Evolutionary conservation across 495 filamentous ascomycete species (phyloP), one percentile per base, ranked within the genome.

Genomic region (Friedmanniomyces simplex): DNA sequence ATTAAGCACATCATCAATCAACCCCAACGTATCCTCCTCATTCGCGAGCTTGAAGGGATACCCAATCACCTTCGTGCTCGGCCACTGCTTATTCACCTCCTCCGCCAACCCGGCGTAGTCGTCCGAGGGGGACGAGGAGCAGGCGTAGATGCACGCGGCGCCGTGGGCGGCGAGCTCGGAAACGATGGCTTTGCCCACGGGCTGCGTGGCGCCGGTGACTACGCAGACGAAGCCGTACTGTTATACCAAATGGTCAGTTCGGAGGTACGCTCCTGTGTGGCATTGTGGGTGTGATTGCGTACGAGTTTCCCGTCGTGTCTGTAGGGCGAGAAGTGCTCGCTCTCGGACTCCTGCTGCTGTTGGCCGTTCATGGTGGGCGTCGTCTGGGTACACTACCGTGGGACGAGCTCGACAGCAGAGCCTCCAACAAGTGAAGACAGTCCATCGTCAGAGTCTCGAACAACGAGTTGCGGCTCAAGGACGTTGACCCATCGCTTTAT

Each of bases 1-100:
- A 54, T 81, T 81, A 26, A 84, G 71, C 34, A 82, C 71, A 55
- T 84, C 81, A 63, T 84, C 81, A 62, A 84, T 80, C 16, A 84
- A 69, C 34, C 63, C 68, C 11, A 84, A 72, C 12, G 81, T 84
- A 55, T 79, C 77, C 63, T 81, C 76, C 63, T 84, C 80, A 48
- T 71, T 72, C 6, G 76, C 71, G 39, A 77, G 69, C 54, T 73
- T 71, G 66, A 79, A 78, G 10, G 80, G 81, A 57, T 81, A 82
- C 0, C 73, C 73, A 57, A 83, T 81, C 43, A 82, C 68, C 58
- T 77, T 80, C 26, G 78, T 80, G 60, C 79, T 80, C 12, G 77
- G 76, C 55, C 65, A 66, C 26, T 61, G 26, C 30, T 71, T 62
- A 53, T 71, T 66, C 41, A 79, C 57, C 28, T 65, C 54, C 3